Percentiles rank a stretch among this genome's conserved stretches.
These are phyloP conservation scores for Chlamydomonas sphaeroides DNA, from an alignment of 139 green algal species.

Conservation along the genomic window DNA sequence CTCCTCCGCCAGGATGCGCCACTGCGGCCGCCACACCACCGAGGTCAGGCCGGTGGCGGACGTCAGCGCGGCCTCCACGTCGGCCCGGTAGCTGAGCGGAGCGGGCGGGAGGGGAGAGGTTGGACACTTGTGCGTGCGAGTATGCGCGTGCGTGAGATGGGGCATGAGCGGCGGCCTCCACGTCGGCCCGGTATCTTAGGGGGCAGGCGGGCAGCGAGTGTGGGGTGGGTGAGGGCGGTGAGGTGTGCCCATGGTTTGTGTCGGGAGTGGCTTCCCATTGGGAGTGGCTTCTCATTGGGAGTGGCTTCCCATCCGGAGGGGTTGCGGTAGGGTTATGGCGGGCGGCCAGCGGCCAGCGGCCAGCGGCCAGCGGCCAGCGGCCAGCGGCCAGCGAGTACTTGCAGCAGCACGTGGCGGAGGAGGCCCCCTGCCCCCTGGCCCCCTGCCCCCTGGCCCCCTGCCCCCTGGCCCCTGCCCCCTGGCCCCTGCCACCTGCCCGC, in stretches of 20 bases:
- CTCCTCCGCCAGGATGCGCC: conserved; percentile 75
- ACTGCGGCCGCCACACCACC: conserved; percentile 71
- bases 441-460: not conserved
- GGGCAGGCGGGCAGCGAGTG: not conserved
- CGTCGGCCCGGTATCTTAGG: not conserved
- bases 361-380: no score
- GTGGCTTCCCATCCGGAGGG: no score
- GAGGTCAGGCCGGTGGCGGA: conserved; percentile 1
- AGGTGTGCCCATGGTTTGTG: no score
- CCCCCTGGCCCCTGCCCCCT: not conserved
- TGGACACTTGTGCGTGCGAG: no score
- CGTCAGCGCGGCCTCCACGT: not conserved
- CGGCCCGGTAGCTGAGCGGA: not conserved
- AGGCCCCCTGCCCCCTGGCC: not conserved
- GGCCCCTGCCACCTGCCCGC: not conserved
- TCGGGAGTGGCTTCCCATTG: no score
- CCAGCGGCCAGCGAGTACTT: no score
- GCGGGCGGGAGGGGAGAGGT: no score
- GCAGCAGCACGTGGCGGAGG: not conserved
- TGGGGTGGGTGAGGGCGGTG: no score
- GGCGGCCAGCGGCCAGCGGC: no score
- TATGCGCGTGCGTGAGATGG: no score
- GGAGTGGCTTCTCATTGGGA: no score
- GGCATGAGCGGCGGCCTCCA: conserved; percentile 1
- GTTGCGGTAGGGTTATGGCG: no score